Evolutionary conservation across 495 filamentous ascomycete genomes (phyloP).

Genomic region (Lophium mytilinum): DNA sequence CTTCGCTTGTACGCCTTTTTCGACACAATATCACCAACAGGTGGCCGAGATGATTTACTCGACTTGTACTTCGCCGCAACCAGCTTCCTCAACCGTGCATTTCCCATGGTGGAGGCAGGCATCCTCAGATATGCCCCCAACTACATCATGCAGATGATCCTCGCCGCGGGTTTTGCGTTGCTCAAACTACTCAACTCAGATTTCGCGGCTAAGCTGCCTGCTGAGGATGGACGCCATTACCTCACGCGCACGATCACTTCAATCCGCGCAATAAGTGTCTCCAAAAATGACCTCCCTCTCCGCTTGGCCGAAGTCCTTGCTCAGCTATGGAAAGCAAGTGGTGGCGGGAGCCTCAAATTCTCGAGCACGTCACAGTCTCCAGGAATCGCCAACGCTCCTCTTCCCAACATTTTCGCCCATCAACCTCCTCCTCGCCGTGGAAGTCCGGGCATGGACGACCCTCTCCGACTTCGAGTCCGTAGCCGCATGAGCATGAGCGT

Average conservation of each 20-base stretch:
- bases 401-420: conserved; percentile 17
- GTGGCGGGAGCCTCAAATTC: conserved; percentile 41
- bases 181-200: conserved; percentile 81
- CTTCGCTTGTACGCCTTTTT: conserved; percentile 84
- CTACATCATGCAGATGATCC: conserved; percentile 87
- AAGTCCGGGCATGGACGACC: conserved; percentile 52
- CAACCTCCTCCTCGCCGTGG: conserved; percentile 6
- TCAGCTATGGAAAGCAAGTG: conserved; percentile 79
- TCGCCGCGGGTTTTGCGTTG: conserved; percentile 76
- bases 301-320: conserved; percentile 82
- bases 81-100: conserved; percentile 63
- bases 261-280: conserved; percentile 69
- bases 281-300: conserved; percentile 76
- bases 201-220: conserved; percentile 63
- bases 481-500: conserved; percentile 91
- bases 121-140: conserved; percentile 64
- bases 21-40: conserved; percentile 61
- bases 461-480: conserved; percentile 72
- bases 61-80: conserved; percentile 68
- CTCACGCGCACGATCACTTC: conserved; percentile 70
- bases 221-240: conserved; percentile 63
- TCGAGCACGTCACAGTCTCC: conserved; percentile 27
- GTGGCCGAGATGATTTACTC: conserved; percentile 67
- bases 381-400: conserved; percentile 7
- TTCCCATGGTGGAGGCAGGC: conserved; percentile 49